Evolutionary conservation across 257 asterid species (phyloP).

Genomic region (Hygrophila difformis): DNA sequence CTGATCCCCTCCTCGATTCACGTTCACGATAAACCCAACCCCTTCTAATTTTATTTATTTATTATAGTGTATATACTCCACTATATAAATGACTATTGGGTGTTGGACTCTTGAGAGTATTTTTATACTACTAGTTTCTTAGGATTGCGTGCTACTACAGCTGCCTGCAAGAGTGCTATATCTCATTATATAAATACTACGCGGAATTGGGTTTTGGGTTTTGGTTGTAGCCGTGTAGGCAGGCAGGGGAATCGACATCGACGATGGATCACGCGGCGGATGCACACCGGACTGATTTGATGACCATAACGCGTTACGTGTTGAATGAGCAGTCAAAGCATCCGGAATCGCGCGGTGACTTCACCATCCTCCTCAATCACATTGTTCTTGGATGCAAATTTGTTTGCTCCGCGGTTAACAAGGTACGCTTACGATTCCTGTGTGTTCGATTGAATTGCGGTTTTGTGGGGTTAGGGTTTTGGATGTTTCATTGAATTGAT

Average conservation of each 20-base stretch:
- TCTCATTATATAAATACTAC: too few species aligned
- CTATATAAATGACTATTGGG: too few species aligned
- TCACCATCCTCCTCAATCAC: slow-evolving; percentile 76
- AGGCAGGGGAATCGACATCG: too few species aligned
- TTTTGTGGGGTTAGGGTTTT: neutral
- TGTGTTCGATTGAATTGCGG: neutral
- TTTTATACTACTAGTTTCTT: too few species aligned
- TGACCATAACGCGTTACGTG: slow-evolving; percentile 84
- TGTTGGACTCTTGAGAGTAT: too few species aligned
- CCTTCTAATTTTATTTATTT: too few species aligned
- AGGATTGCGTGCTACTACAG: neutral
- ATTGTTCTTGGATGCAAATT: slow-evolving; percentile 93
- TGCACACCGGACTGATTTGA: slow-evolving; percentile 87
- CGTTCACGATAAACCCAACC: slow-evolving; percentile 6
- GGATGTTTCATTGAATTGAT: too few species aligned
- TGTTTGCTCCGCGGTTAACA: slow-evolving; percentile 76
- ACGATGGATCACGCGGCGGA: slow-evolving; percentile 91
- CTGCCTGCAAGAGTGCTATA: too few species aligned
- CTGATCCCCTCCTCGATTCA: slow-evolving; percentile 31
- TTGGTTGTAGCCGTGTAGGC: too few species aligned
- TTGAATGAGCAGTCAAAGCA: slow-evolving; percentile 80
- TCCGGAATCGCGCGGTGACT: slow-evolving; percentile 87
- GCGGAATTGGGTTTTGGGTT: too few species aligned
- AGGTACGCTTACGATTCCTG: slow-evolving; percentile 29
- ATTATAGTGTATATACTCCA: too few species aligned